These are phyloP conservation scores for Paraphaeosphaeria minitans DNA, from an alignment of 2,329 filamentous ascomycete genomes.

Conservation along the genomic window DNA sequence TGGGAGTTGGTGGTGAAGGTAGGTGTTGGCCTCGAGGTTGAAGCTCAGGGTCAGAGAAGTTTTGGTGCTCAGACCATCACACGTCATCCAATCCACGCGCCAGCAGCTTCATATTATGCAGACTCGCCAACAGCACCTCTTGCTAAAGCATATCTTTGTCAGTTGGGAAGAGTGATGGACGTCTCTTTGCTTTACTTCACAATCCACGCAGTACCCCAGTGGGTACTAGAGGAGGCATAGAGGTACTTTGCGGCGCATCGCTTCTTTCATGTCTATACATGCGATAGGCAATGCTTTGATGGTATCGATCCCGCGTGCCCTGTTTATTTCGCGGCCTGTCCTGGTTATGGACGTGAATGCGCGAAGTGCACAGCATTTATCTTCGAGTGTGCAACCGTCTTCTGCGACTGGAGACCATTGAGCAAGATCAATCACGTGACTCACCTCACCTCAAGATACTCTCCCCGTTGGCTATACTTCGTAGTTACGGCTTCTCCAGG, in stretches of 20 bases:
- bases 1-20: conserved; percentile 18
- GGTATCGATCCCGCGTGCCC: background rate
- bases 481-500: too few relatives aligned
- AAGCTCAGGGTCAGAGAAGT: conserved; percentile 19
- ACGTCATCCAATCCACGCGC: conserved; percentile 13
- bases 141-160: background rate
- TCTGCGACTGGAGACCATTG: background rate
- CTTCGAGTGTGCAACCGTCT: background rate
- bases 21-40: conserved; percentile 15
- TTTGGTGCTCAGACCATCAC: conserved; percentile 16
- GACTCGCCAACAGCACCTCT: background rate
- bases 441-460: background rate
- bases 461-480: background rate
- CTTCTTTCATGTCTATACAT: background rate
- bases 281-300: background rate
- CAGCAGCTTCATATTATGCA: background rate
- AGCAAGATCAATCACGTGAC: background rate
- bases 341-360: background rate
- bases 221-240: background rate
- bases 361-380: background rate
- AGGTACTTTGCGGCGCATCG: background rate
- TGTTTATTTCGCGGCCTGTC: background rate
- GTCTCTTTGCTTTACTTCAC: too few relatives aligned
- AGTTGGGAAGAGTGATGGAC: background rate
- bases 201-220: background rate